Evolutionary conservation across 495 filamentous ascomycete genomes (phyloP).

Genomic region (Tuber calosporum): DNA sequence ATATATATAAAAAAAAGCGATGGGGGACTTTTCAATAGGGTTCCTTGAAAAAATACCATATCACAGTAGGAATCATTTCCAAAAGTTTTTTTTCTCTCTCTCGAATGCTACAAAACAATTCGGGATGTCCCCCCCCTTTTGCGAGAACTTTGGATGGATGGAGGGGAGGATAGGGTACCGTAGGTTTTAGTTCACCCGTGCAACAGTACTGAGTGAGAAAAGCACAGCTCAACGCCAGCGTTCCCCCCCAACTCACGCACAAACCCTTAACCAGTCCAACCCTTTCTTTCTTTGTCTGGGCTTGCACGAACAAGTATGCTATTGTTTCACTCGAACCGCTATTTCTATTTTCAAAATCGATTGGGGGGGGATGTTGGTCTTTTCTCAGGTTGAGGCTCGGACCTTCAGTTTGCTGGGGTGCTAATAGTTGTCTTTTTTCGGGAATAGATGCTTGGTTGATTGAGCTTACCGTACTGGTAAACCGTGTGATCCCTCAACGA

Average conservation of each 20-base stretch:
- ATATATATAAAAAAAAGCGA: neutral
- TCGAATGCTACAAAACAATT: no score
- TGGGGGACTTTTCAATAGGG: neutral
- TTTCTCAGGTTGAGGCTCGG: neutral
- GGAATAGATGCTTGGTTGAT: no score
- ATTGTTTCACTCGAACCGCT: neutral
- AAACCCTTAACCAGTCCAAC: neutral
- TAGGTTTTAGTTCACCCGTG: neutral
- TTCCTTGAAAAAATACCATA: neutral
- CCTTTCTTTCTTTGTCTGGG: neutral
- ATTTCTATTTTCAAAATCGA: no score
- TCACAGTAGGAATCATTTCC: neutral
- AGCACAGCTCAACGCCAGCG: neutral
- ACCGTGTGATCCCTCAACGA: no score
- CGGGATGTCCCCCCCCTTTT: neutral
- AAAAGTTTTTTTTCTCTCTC: neutral
- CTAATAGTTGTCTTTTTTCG: no score
- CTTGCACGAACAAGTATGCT: neutral
- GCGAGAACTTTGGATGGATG: neutral
- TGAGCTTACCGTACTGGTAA: no score
- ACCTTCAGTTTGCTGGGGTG: no score
- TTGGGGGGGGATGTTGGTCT: neutral
- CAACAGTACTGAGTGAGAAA: neutral
- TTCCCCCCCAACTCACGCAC: neutral
- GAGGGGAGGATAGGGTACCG: no score